Conservation (phyloP, 345 rosid genomes). For the Hirschfeldia incana region DNA sequence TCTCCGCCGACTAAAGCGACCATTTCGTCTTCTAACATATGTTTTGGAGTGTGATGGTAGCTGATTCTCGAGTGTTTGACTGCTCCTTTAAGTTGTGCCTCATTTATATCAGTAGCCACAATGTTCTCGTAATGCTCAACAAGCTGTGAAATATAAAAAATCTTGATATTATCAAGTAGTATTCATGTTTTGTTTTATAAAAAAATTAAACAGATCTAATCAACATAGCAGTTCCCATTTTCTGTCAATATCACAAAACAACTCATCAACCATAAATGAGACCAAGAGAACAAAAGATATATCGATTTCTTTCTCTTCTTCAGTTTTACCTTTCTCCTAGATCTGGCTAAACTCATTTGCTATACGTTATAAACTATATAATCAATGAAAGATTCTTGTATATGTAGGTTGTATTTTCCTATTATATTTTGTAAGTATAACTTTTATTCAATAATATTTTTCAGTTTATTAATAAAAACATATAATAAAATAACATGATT, state of each 20-base stretch:
- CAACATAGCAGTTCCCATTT: too few species aligned
- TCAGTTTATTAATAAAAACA: not conserved
- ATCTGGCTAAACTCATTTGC: not conserved
- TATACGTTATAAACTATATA: not conserved
- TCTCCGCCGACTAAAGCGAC: constrained; percentile 1
- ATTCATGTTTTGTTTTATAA: too few species aligned
- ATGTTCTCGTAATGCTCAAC: not conserved
- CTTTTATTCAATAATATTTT: not conserved
- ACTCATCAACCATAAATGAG: not conserved
- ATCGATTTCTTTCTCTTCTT: not conserved
- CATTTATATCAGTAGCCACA: not conserved
- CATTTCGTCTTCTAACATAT: constrained; percentile 35
- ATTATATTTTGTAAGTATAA: not conserved
- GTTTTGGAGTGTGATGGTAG: constrained; percentile 37
- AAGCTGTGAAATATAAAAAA: not conserved
- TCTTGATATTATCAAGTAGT: not conserved
- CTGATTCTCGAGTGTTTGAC: constrained; percentile 3
- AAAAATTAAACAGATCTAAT: too few species aligned
- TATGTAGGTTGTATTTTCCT: not conserved
- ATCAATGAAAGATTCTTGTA: not conserved
- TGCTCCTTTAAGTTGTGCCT: not conserved
- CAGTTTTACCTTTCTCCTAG: not conserved
- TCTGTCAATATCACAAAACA: not conserved
- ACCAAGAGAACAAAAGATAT: not conserved
- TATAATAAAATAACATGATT: too few species aligned